phyloP scores from a whole-genome alignment of 345 rosid species.

The Bruguiera sexangula region DNA sequence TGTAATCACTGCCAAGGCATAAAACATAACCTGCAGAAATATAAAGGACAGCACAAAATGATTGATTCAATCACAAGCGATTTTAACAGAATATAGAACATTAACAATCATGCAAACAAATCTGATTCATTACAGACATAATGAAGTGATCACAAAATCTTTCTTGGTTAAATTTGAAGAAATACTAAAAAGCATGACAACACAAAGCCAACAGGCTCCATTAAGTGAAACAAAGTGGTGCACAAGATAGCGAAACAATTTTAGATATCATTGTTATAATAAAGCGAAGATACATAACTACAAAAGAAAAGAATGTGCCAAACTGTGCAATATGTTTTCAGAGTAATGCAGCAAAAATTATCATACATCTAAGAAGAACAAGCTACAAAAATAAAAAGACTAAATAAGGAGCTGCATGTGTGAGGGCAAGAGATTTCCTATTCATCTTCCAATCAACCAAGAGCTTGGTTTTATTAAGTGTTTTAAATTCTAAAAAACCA shows the following conservation, averaged over 20 bases:
- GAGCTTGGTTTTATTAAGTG: not conserved
- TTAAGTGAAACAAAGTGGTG: not conserved
- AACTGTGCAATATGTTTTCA: not conserved
- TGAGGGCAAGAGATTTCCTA: not conserved
- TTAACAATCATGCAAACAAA: not conserved
- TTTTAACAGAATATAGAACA: not conserved
- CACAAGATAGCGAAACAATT: not conserved
- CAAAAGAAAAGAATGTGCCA: not conserved
- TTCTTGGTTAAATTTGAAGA: not conserved
- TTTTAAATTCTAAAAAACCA: too few relatives aligned
- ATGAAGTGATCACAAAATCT: not conserved
- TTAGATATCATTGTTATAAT: too few relatives aligned
- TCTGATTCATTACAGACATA: not conserved
- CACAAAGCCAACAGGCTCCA: not conserved
- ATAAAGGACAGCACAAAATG: slow-evolving; percentile 3
- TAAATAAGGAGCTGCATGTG: not conserved
- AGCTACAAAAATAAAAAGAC: not conserved
- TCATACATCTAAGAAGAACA: not conserved
- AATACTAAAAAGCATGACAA: not conserved
- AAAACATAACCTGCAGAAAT: slow-evolving; percentile 82
- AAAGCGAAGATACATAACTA: not conserved
- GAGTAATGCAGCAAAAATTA: not conserved
- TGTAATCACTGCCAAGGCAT: slow-evolving; percentile 82
- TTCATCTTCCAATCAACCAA: not conserved
- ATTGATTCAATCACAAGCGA: slow-evolving; percentile 4